Percentiles rank a stretch among this genome's conserved stretches.
Evolutionary conservation across 2,329 filamentous ascomycete genomes (phyloP).

Genomic region (Venturiaceae sp.): DNA sequence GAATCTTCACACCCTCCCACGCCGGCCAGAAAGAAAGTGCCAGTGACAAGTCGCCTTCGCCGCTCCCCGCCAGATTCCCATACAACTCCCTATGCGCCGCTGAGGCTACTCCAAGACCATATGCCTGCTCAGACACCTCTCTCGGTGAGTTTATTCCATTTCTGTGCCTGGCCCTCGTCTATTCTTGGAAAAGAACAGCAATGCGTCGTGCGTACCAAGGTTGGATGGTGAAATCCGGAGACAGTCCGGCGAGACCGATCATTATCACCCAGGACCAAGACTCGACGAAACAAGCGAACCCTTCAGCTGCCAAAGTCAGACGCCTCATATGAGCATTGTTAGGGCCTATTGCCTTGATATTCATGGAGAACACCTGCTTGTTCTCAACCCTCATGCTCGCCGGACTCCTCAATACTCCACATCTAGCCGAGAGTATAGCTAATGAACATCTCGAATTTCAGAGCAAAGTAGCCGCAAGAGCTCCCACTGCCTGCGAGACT

Average conservation of each 20-base stretch:
- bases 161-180: neutral
- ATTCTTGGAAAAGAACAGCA: neutral
- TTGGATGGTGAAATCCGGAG: neutral
- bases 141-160: neutral
- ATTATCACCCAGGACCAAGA: too few relatives aligned
- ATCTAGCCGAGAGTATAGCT: neutral
- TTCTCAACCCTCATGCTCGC: neutral
- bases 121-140: neutral
- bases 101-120: neutral
- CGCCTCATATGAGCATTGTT: too few relatives aligned
- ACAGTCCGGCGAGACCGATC: neutral
- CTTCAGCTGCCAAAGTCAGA: neutral
- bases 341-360: neutral
- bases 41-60: too few relatives aligned
- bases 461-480: slow-evolving; percentile 1
- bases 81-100: neutral
- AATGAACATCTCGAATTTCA: neutral
- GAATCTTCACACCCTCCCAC: neutral
- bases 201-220: neutral
- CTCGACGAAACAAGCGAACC: neutral
- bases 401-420: neutral
- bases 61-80: neutral
- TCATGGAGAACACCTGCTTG: neutral
- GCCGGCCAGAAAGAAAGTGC: neutral
- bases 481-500: neutral